Base-by-base conservation (phyloP, 2,329 filamentous ascomycete genomes). In the Boeremia exigua region DNA sequence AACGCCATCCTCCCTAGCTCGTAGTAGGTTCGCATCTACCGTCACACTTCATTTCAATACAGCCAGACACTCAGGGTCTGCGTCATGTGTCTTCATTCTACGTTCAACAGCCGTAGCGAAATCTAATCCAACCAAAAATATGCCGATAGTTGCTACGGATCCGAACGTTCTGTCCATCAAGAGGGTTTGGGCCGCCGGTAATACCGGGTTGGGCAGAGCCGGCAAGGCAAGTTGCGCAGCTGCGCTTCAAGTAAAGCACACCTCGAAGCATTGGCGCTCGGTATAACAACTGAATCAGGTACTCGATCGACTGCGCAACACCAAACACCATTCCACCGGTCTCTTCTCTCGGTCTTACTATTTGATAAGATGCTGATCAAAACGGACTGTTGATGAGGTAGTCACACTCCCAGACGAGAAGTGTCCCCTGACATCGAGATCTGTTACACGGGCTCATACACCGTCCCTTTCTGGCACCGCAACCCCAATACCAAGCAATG, bases 161-260 rank as follows among this genome's bases (percentile, higher is more conserved):
- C 19, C 19, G 19, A 23, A 23, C 19, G 19, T 23, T 23, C 19
- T 23, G 19, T 23, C 19, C 19, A 23, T 23, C 17, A 7, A 45
- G 6, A 23, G 12, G 7, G n/a, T 30, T 51, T 51, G 53, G 48
- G 53, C 37, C 15, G 42, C 42, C 27, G 43, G 48, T 10, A 8
- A 3, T 19, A 17, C 12, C 36, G 43, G 42, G 48, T 56, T 51
- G 53, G 53, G 48, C 53, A 33, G 27, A 38, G 11, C 42, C 17
- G 19, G 29, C 14, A 39, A 11, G 17, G 47, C 34, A 25, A 33
- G 11, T n/a, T n/a, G 33, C 30, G 32, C 27, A 37, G 47, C 50
- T 6, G 9, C 28, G 50, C 29, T 38, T 25, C 40, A 32, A 25
- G 7, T 51, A 7, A 51, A 43, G 14, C 42, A 33, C 17, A 36